Percentiles rank a stretch among this genome's conserved stretches.
phyloP scores from a whole-genome alignment of 202 grass and related monocot genomes.

The Zizania palustris region DNA sequence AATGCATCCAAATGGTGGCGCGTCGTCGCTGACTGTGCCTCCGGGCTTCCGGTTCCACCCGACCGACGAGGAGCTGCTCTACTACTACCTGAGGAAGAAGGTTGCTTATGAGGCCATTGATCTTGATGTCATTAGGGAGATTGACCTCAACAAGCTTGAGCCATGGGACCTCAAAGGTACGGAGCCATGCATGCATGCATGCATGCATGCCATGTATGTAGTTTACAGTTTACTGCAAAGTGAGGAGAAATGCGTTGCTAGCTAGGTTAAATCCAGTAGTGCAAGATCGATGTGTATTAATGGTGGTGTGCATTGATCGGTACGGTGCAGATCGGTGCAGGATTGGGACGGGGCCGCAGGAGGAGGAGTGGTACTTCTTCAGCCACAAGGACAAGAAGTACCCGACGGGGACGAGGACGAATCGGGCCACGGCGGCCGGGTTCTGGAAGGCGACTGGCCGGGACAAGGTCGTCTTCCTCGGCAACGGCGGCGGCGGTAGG shows the following conservation, averaged over 20 bases:
- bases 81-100: conserved; percentile 95
- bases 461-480: conserved; percentile 74
- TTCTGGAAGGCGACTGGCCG: conserved; percentile 92
- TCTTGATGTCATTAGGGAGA: conserved; percentile 92
- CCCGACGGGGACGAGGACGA: conserved; percentile 86
- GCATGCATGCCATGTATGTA: conserved; percentile 13
- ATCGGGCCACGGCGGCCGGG: conserved; percentile 77
- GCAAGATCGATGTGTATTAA: too few relatives aligned
- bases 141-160: conserved; percentile 96
- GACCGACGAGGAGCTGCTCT: conserved; percentile 84
- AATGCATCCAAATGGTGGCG: conserved; percentile 52
- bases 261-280: too few relatives aligned
- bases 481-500: conserved; percentile 35
- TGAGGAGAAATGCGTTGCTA: not conserved
- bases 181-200: not conserved
- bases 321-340: conserved; percentile 80
- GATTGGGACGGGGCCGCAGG: conserved; percentile 76
- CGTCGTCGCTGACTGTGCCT: conserved; percentile 56
- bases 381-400: conserved; percentile 99
- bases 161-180: conserved; percentile 92
- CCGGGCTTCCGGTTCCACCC: conserved; percentile 87
- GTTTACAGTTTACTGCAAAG: not conserved
- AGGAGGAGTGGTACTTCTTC: conserved; percentile 94
- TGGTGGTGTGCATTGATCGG: not conserved
- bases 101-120: conserved; percentile 88